Evolutionary conservation across 345 rosid species (phyloP), one percentile per base, ranked within the genome.

Genomic region (Angophora floribunda): DNA sequence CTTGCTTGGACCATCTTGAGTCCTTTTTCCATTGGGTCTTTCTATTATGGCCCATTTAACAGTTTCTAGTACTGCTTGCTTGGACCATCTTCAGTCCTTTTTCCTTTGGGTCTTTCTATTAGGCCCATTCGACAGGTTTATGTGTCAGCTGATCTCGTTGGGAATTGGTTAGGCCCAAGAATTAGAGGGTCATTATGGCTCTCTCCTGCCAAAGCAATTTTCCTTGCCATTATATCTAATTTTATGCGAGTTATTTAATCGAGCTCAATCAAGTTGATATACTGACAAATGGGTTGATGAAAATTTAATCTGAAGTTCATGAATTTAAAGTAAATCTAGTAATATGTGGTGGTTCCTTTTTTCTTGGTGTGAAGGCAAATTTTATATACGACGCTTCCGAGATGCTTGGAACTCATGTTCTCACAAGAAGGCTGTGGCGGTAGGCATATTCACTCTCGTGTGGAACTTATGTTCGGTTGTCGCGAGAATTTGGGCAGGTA

Each of bases 401-500:
- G 99, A 96, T 87, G 99, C 98, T 7, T 98, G 99, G 99, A 94
- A 95, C 6, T 91, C 97, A 0, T 98, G 98, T 89, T 89, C 96
- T 28, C 99, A 98, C 93, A 96, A 98, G 90, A 98, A 96, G 70
- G 98, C 97, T 0, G 96, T 95, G 85, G 95, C 98, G 2, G 36
- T 92, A 44, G 96, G 90, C 85, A 85, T 94, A 82, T 98, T 97
- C 89, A 92, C 93, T 52, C 93, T 98, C 10, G 93, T 98, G 1
- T 98, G 99, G 99, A 96, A 98, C 90, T 90, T 95, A 1, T 97
- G 95, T 15, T 95, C 99, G 0, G 91, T 93, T 44, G 93, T 92
- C 5, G 98, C 99, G 24, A 97, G 99, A 41, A 89, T 93, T 4
- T 98, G 99, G 99, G 98, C 98, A 44, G 97, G 98, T 96, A 67